These are phyloP conservation scores for Bothriochloa decipiens DNA, from an alignment of 176 grass and related monocot genomes.

Conservation along the genomic window DNA sequence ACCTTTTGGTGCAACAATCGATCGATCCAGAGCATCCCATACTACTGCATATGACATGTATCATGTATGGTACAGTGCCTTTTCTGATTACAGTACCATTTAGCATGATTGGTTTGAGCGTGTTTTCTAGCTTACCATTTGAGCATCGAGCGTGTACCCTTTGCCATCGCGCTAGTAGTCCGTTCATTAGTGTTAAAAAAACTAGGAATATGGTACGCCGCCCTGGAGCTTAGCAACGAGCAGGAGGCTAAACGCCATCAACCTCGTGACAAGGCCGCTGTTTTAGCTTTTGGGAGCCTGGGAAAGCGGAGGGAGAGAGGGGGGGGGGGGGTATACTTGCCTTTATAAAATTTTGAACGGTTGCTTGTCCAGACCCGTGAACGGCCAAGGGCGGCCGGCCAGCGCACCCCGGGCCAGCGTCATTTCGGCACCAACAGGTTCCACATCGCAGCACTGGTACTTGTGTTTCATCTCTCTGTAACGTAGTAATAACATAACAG, in stretches of 20 bases:
- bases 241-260: constrained; percentile 14
- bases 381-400: not conserved
- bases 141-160: not conserved
- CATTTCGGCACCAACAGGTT: not conserved
- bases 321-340: no score
- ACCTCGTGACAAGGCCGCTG: constrained; percentile 18
- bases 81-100: no score
- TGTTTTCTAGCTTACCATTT: not conserved
- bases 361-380: not conserved
- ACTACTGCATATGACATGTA: no score
- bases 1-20: not conserved
- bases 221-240: not conserved
- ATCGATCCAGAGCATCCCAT: not conserved
- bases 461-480: not conserved
- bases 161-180: not conserved
- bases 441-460: not conserved
- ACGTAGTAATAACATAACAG: no score
- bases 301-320: not conserved
- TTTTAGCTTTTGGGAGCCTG: constrained; percentile 6
- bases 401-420: not conserved
- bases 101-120: no score
- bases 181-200: not conserved
- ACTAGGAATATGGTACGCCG: not conserved
- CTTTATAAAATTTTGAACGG: not conserved
- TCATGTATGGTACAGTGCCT: not conserved